Conservation (phyloP, 2,329 filamentous ascomycete genomes). For the Myriosclerotinia scirpicola region DNA sequence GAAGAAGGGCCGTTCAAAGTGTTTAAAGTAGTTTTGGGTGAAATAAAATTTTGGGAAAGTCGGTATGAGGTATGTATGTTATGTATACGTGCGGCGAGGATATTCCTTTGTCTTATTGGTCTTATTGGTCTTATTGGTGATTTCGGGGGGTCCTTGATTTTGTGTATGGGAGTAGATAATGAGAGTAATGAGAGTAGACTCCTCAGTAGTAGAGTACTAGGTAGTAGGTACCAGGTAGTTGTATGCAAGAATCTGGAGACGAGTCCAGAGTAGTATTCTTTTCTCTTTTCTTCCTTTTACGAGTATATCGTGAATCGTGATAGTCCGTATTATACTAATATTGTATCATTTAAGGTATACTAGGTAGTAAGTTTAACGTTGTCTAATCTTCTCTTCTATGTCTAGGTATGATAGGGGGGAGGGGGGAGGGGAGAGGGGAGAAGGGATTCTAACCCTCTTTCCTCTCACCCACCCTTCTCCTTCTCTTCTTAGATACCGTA, state of each 20-base stretch:
- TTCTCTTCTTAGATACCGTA: not conserved
- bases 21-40: not conserved
- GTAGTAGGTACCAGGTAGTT: not conserved
- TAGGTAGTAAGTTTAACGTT: not conserved
- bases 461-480: not conserved
- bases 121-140: no score
- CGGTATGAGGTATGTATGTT: constrained; percentile 7
- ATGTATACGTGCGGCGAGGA: constrained; percentile 2
- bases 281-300: not conserved
- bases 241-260: not conserved
- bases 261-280: not conserved
- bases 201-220: no score
- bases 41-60: constrained; percentile 17
- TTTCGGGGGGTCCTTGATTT: constrained; percentile 11
- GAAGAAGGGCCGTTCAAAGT: not conserved
- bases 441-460: no score
- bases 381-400: constrained; percentile 6
- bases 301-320: not conserved
- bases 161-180: not conserved
- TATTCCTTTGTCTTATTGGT: constrained; percentile 6
- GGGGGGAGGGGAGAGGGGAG: not conserved
- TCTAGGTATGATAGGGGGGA: no score
- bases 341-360: not conserved
- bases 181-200: no score
- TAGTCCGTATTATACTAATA: no score